Evolutionary conservation across 2,329 filamentous ascomycete species (phyloP), one percentile per base, ranked within the genome.

Genomic region (Ophiostoma sp.): DNA sequence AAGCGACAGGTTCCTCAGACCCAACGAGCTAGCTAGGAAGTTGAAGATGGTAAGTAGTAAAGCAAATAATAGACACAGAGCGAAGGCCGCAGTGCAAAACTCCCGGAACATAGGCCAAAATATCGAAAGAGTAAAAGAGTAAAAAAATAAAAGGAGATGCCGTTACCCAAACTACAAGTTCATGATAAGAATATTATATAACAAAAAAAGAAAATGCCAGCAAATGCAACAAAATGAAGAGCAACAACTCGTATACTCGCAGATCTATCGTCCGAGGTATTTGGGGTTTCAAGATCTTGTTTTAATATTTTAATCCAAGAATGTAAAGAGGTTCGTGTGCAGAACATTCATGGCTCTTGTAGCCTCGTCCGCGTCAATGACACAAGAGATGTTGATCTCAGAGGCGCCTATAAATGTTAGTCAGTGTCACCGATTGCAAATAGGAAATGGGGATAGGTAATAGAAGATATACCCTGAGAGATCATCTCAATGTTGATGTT

Each of bases 401-500:
- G 94, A 97, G 35, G 95, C 95, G 76, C 94, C 93, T 96, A 74
- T 1, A 1, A 39, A 4, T 54, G 27, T 62, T 41, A 64, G 39
- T 64, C 57, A 11, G 60, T 15, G 20, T 64, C 13, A 64, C 35
- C 15, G 5, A 71, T 75, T 41, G 36, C 39, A 68, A 39, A 17
- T n/a, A 54, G 11, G 7, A 36, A 4, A 39, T n/a, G 20, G 0
- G 17, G 27, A 48, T n/a, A 69, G 15, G 15, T 65, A 13, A 39
- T 13, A 69, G 3, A 48, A 44, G 27, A 33, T 84, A 76, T 84
- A 94, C 95, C 95, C 82, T 99, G 95, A 33, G 93, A 97, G 75
- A 99, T 99, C 95, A 99, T 99, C 82, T 99, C 95, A 75, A 99
- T 93, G 79, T 99, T 99, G 77, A 99, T 89, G 76, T 92, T 91